phyloP scores from a whole-genome alignment of 2,329 filamentous ascomycete genomes.

The Biscogniauxia sp. region DNA sequence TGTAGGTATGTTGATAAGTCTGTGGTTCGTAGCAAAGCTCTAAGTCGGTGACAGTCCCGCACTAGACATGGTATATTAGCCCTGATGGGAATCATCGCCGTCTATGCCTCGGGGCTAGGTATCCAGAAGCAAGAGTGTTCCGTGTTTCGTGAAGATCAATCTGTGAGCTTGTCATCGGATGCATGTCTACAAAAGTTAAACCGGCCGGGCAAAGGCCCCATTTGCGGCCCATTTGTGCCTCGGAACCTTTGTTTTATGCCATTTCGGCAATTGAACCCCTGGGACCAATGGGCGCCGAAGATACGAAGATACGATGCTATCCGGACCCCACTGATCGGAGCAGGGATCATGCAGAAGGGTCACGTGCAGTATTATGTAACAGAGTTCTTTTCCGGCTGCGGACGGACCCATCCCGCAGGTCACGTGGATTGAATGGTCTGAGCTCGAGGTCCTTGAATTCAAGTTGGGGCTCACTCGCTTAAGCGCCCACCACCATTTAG shows the following conservation, averaged over 20 bases:
- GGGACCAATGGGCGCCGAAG: neutral
- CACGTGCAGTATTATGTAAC: too few species aligned
- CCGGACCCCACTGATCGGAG: neutral
- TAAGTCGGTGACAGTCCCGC: constrained; percentile 10
- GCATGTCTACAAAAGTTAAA: constrained; percentile 24
- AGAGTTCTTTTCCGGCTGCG: too few species aligned
- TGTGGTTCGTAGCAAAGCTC: constrained; percentile 10
- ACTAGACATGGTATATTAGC: constrained; percentile 17
- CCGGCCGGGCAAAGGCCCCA: constrained; percentile 1
- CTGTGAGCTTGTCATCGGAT: constrained; percentile 21
- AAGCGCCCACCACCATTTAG: constrained; percentile 11
- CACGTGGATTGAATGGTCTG: neutral
- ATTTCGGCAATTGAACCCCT: neutral
- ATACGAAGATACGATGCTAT: neutral
- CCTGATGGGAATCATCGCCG: constrained; percentile 30
- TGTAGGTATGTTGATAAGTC: constrained; percentile 7
- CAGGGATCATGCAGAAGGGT: neutral
- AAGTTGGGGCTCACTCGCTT: constrained; percentile 14
- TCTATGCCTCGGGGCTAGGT: constrained; percentile 27
- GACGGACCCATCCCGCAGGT: neutral
- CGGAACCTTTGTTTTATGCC: neutral
- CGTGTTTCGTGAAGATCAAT: constrained; percentile 24
- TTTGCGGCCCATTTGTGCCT: neutral
- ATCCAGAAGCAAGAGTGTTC: constrained; percentile 24
- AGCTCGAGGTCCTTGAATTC: too few species aligned